phyloP scores from a whole-genome alignment of 306 rosid species.

The Crataegus laevigata region DNA sequence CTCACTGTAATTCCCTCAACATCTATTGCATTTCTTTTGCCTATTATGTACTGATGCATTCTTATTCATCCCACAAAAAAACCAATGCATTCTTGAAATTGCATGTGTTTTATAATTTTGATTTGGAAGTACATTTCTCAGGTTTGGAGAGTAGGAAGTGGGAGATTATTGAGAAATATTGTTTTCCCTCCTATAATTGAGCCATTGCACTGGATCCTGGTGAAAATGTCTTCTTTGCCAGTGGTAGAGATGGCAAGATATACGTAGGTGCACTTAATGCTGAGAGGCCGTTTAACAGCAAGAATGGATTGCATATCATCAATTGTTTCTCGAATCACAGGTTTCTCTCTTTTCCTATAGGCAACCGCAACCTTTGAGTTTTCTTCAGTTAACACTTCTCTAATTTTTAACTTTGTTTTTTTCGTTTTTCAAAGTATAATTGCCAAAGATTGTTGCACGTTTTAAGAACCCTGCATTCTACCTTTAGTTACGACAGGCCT shows the following conservation, averaged over 20 bases:
- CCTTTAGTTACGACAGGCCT: not conserved
- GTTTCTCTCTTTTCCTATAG: constrained; percentile 24
- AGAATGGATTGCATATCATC: constrained; percentile 52
- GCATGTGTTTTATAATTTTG: not conserved
- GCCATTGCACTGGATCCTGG: constrained; percentile 69
- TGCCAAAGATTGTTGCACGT: not conserved
- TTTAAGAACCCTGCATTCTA: not conserved
- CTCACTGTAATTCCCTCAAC: not conserved
- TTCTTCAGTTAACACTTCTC: too few relatives aligned
- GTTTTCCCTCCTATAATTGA: constrained; percentile 57
- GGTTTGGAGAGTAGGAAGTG: constrained; percentile 84
- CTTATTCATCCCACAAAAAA: not conserved
- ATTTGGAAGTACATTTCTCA: constrained; percentile 11
- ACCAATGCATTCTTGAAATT: not conserved
- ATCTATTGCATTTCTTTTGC: not conserved
- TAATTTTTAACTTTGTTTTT: too few relatives aligned
- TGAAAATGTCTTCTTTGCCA: constrained; percentile 68
- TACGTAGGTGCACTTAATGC: constrained; percentile 56
- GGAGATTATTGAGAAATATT: constrained; percentile 52
- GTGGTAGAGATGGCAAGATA: constrained; percentile 71
- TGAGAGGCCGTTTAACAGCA: constrained; percentile 32
- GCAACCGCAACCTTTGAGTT: not conserved
- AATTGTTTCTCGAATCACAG: constrained; percentile 60
- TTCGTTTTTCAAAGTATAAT: not conserved
- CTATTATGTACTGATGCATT: not conserved